Percentiles rank a stretch among this genome's conserved stretches.
Evolutionary conservation across 805 yeast species (phyloP).

Genomic region (Groenewaldozyma salmanticensis): DNA sequence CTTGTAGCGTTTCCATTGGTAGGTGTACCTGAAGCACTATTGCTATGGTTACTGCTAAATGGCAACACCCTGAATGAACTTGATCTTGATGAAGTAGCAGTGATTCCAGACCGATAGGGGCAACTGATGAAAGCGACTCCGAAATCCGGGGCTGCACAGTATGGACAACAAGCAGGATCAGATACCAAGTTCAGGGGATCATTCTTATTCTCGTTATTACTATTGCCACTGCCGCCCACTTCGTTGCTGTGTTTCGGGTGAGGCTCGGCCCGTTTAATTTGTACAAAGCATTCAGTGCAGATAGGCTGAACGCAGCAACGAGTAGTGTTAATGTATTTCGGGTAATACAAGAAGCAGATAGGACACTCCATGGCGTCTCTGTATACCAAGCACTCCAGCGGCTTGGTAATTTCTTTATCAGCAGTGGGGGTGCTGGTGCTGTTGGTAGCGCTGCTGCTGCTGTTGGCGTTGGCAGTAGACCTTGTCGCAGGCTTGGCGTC

Average conservation of each 20-base stretch:
- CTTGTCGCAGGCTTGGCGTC: neutral
- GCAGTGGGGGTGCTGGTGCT: neutral
- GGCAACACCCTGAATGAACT: conserved; percentile 1
- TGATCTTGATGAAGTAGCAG: conserved; percentile 6
- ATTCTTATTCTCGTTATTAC: conserved; percentile 2
- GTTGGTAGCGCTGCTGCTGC: neutral
- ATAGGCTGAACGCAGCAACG: conserved; percentile 90
- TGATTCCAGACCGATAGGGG: conserved; percentile 39
- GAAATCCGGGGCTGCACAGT: conserved; percentile 79
- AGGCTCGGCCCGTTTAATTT: conserved; percentile 83
- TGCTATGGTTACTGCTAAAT: neutral
- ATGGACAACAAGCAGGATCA: conserved; percentile 88
- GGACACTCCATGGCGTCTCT: conserved; percentile 77
- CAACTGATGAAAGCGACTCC: conserved; percentile 76
- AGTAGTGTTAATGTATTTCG: conserved; percentile 64
- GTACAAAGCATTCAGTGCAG: conserved; percentile 95
- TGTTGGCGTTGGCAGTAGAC: neutral
- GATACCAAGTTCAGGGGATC: conserved; percentile 42
- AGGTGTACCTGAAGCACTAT: too few relatives aligned
- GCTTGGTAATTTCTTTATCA: conserved; percentile 2
- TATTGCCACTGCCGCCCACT: too few relatives aligned
- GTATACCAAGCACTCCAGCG: conserved; percentile 50
- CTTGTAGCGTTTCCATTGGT: neutral
- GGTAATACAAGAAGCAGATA: conserved; percentile 83
- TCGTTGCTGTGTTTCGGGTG: conserved; percentile 92